Evolutionary conservation across 495 filamentous ascomycete genomes (phyloP), one percentile per base, ranked within the genome.

Genomic region (Hypoxylon cercidicola): DNA sequence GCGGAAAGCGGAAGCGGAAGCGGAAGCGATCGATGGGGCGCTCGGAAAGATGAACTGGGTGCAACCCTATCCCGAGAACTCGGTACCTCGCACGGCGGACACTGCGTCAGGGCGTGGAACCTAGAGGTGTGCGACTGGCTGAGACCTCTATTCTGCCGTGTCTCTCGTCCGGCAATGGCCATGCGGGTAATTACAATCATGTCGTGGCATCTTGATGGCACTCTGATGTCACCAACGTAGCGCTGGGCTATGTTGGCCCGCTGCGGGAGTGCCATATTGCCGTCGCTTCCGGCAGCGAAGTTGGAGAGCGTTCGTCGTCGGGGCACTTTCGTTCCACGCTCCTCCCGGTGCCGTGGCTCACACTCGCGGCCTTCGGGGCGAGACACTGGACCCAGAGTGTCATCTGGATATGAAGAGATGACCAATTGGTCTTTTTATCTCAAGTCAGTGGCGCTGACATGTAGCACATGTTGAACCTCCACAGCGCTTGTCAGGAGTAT

Each of bases 181-280:
- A 43, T 43, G 54, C 64, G 64, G 59, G 59, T 63, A 62, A 59
- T 68, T 63, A 63, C 59, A 41, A 63, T 19, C 47, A 67, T 67
- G 64, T 40, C 49, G 64, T 68, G 54, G 44, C 16, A 63, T 59
- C 49, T 9, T 53, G 43, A 40, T 39, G 48, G 43, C 34, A 32
- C 30, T 51, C 34, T 63, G 47, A 68, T 68, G 59, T 62, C 59
- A 46, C 41, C 5, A 15, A 62, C 18, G 54, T 68, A 44, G 41
- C 43, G 58, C 28, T 43, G 34, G 25, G 21, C 3, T 28, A 28
- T 46, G 28, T 46, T 46, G 44, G 30, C 30, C 20, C 21, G 44
- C 44, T 25, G 20, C 40, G 9, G 30, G 30, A 32, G 10, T 1
- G 45, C 37, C 34, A 40, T 43, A 35, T 55, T 59, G 37, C 55